Percentiles rank a stretch among this genome's conserved stretches.
Evolutionary conservation across 2,329 filamentous ascomycete genomes (phyloP).

Genomic region (Phyllosticta citrichinensis): DNA sequence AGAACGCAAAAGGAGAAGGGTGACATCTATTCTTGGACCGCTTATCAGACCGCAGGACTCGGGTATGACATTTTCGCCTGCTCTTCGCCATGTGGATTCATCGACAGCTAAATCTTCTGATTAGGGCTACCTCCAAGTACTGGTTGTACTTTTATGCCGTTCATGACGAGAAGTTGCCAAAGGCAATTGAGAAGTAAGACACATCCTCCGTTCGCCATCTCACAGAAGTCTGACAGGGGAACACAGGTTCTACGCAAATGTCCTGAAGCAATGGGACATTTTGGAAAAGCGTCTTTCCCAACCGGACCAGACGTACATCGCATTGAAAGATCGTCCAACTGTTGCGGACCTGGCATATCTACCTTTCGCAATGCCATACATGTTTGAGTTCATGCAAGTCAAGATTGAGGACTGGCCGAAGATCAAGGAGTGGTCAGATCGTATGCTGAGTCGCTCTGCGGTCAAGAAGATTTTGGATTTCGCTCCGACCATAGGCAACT

Average conservation of each 20-base stretch:
- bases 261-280: neutral
- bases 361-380: slow-evolving; percentile 30
- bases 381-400: slow-evolving; percentile 26
- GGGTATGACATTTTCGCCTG: slow-evolving; percentile 16
- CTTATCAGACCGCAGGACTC: slow-evolving; percentile 28
- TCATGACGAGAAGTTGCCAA: slow-evolving; percentile 9
- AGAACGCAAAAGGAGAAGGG: slow-evolving; percentile 20
- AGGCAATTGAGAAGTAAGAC: slow-evolving; percentile 16
- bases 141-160: slow-evolving; percentile 24
- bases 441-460: slow-evolving; percentile 18
- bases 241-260: neutral
- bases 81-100: too few relatives aligned
- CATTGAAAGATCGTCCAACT: slow-evolving; percentile 26
- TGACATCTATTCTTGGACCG: slow-evolving; percentile 23
- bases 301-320: slow-evolving; percentile 23
- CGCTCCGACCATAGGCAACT: slow-evolving; percentile 14
- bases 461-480: slow-evolving; percentile 14
- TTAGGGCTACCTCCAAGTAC: slow-evolving; percentile 24
- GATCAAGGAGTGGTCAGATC: slow-evolving; percentile 20
- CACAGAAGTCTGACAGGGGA: neutral
- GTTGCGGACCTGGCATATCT: slow-evolving; percentile 29
- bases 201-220: neutral
- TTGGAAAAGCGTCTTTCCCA: neutral
- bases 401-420: slow-evolving; percentile 23
- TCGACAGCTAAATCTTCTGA: too few relatives aligned